Conservation (phyloP, 2,329 filamentous ascomycete genomes). For the Conoideocrella luteorostrata region DNA sequence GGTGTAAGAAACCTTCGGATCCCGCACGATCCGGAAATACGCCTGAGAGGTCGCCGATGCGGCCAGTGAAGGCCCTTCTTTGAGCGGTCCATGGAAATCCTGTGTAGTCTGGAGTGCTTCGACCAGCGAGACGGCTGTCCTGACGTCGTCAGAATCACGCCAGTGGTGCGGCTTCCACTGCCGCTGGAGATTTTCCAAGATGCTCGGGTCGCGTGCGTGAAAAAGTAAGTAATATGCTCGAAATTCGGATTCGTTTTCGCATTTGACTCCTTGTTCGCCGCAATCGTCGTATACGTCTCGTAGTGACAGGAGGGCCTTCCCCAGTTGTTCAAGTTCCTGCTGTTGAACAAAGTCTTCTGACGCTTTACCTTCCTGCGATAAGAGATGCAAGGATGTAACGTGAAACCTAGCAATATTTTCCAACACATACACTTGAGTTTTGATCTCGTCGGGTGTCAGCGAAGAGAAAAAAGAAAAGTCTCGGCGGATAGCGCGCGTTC, state of each 20-base stretch:
- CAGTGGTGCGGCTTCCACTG: conserved; percentile 52
- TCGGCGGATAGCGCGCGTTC: conserved; percentile 59
- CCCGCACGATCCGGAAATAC: conserved; percentile 55
- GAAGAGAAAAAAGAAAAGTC: conserved; percentile 63
- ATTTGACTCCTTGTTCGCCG: conserved; percentile 48
- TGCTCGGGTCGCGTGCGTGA: conserved; percentile 52
- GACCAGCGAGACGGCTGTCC: conserved; percentile 54
- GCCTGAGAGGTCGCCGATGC: conserved; percentile 44
- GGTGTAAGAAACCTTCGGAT: conserved; percentile 54
- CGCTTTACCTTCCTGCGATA: conserved; percentile 49
- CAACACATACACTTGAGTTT: conserved; percentile 54
- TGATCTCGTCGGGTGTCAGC: conserved; percentile 50
- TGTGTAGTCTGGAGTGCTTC: conserved; percentile 54
- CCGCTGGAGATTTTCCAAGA: conserved; percentile 45
- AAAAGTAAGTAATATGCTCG: conserved; percentile 59
- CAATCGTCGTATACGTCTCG: conserved; percentile 63
- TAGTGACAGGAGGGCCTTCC: conserved; percentile 58
- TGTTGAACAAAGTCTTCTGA: conserved; percentile 58
- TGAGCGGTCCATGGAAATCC: conserved; percentile 51
- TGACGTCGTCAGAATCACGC: conserved; percentile 50
- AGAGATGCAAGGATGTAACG: conserved; percentile 56
- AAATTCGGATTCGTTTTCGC: conserved; percentile 60
- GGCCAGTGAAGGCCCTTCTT: conserved; percentile 40
- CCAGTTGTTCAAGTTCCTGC: conserved; percentile 62
- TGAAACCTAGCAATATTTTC: conserved; percentile 64